Base-by-base conservation (phyloP, 768 basidiomycete genomes). In the Suillus americanus region DNA sequence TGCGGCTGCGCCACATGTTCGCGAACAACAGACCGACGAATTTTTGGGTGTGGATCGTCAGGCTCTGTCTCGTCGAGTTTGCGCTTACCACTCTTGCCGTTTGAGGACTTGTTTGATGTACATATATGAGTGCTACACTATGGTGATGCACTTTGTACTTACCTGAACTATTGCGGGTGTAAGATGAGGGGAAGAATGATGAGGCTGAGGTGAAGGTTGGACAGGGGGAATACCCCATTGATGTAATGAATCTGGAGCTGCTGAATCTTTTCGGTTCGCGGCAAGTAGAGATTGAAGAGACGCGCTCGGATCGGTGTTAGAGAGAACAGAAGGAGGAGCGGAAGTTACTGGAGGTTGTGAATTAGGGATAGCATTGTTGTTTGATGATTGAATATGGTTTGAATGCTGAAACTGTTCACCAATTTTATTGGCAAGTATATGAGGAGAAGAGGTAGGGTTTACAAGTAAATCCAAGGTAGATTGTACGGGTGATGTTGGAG, bases 1-100 rank as follows among this genome's bases (percentile, higher is more conserved):
- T 50, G 50, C 40, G 86, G 50, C 50, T 50, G 50, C 40, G 86
- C 86, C 68, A 92, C 85, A 74, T 92, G 91, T 76, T 92, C 90
- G 75, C 89, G 89, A 57, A 92, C 90, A 60, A 92, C 89, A 68
- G 91, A 90, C 71, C 92, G 89, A 64, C 92, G 86, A 73, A 93
- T 93, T 82, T 94, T 94, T 68, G 80, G 83, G 69, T 92, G 90
- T 33, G 79, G 76, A 66, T 91, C 89, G 3, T 84, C 80, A 40
- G 85, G 84, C 5, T 84, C 78, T 18, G 85, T 83, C 57, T 81
- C 76, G 45, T 93, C 91, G 25, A 91, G 80, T 75, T 92, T 93
- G 67, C 92, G 91, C 77, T 94, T 94, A 48, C 82, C 81, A 40
- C 83, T 80, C 43, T 86, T 80, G 60, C 71, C 72, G 62, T 78